These are phyloP conservation scores for Emmonsiellopsis sp. DNA, from an alignment of 2,329 filamentous ascomycete genomes.

Conservation along the genomic window DNA sequence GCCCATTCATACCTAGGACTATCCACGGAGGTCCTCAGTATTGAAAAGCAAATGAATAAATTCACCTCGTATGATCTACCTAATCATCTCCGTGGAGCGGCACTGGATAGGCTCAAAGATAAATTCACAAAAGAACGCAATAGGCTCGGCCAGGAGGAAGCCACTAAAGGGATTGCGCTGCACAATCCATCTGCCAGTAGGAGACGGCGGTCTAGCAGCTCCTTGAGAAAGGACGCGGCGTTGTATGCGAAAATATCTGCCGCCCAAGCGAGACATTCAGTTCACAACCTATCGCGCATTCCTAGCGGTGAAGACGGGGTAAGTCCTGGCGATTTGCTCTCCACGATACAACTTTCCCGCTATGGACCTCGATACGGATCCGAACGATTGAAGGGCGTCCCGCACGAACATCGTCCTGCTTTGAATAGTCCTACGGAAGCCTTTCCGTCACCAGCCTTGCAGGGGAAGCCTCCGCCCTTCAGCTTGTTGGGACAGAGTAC, in stretches of 20 bases:
- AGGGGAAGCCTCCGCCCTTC: not conserved
- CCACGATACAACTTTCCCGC: constrained; percentile 64
- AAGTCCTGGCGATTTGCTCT: constrained; percentile 69
- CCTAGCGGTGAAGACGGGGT: constrained; percentile 38
- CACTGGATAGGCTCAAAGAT: constrained; percentile 76
- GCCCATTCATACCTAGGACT: constrained; percentile 90
- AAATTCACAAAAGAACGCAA: constrained; percentile 85
- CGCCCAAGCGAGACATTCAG: constrained; percentile 31
- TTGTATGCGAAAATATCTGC: constrained; percentile 54
- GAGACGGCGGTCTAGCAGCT: constrained; percentile 62
- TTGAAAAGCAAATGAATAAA: constrained; percentile 86
- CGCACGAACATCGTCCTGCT: constrained; percentile 4
- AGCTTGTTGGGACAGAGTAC: constrained; percentile 25
- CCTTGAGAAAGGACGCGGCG: constrained; percentile 69
- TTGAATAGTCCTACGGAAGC: not conserved
- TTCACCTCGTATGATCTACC: constrained; percentile 88
- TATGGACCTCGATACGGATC: constrained; percentile 43
- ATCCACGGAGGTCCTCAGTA: constrained; percentile 82
- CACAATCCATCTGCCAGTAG: constrained; percentile 67
- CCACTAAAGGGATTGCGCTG: constrained; percentile 85
- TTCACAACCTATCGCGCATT: constrained; percentile 15
- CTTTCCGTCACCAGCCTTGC: not conserved
- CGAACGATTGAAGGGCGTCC: constrained; percentile 9
- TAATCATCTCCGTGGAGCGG: constrained; percentile 76
- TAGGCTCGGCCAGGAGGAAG: constrained; percentile 69